Base-by-base conservation (phyloP, 1,284 basidiomycete species). In the Ganoderma sinense region DNA sequence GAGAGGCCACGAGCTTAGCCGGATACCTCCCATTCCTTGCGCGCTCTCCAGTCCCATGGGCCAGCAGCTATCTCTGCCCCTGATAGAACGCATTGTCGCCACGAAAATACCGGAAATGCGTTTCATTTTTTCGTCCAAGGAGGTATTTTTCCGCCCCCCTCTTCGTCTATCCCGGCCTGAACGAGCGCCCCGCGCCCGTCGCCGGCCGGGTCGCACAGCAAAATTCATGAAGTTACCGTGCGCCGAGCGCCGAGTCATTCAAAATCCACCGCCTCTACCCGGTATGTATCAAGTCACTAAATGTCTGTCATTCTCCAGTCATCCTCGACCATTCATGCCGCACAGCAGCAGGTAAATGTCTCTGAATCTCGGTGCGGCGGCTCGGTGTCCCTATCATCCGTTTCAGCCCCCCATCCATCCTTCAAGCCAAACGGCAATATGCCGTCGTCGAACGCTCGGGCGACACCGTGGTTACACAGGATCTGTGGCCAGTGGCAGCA, bases 251-350 rank as follows among this genome's bases (percentile, higher is more conserved):
- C 23, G 23, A 51, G 48, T 51, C 33, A 39, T 59, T 59, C 39
- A 61, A 61, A 61, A 61, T 41, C 26, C 59, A 61, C 59, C 26
- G 59, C 59, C 59, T 61, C 26, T 23, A 10, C 31, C 16, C 33
- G 53, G 65, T 61, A 70, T 70, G 64, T 70, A 70, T 68, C 66
- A 70, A 56, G 66, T 67, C 69, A 65, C 45, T 62, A 53, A n/a
- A 40, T 65, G 66, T 59, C 66, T 62, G 63, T 66, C 69, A 26
- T 51, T 51, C 45, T 48, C 45, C 45, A 48, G 45, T 48, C 45
- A 64, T 26, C 45, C 16, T 66, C 26, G 58, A 67, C 36, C 48
- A 59, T 58, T 56, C 59, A 51, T 59, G 31, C 41, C 48, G 65
- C 60, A 67, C 65, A 67, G 69, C 69, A 67, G 56, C 39, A 39